phyloP scores from a whole-genome alignment of 2,329 filamentous ascomycete species.

The Aspergillus sp. region DNA sequence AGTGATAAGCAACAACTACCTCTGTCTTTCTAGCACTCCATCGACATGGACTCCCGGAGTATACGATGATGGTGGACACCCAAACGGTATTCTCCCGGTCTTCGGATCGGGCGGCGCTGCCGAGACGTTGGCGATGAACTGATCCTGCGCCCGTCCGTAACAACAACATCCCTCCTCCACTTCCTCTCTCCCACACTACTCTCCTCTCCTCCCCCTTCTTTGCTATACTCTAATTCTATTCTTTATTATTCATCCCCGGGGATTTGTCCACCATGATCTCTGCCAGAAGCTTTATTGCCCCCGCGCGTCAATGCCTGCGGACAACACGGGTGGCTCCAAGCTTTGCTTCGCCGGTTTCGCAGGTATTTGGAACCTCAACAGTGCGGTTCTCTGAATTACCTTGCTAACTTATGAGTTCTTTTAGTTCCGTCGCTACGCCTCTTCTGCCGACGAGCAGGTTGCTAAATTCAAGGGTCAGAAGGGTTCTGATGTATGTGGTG shows the following conservation, averaged over 20 bases:
- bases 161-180: too few relatives aligned
- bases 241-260: slow-evolving; percentile 10
- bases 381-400: background rate
- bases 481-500: slow-evolving; percentile 66
- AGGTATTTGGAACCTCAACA: slow-evolving; percentile 44
- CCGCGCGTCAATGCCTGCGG: slow-evolving; percentile 72
- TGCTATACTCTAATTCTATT: slow-evolving; percentile 14
- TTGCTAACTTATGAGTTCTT: background rate
- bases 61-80: background rate
- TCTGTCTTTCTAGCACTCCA: background rate
- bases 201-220: slow-evolving; percentile 14
- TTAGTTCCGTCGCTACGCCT: slow-evolving; percentile 54
- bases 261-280: slow-evolving; percentile 63
- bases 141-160: background rate
- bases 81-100: slow-evolving; percentile 9
- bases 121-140: slow-evolving; percentile 5
- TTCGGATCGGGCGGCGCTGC: slow-evolving; percentile 17
- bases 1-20: too few relatives aligned
- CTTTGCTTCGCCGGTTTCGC: slow-evolving; percentile 43
- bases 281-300: slow-evolving; percentile 66
- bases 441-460: slow-evolving; percentile 56
- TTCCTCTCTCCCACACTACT: slow-evolving; percentile 3
- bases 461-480: slow-evolving; percentile 92
- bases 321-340: slow-evolving; percentile 45
- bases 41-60: slow-evolving; percentile 13